Conservation (phyloP, 106 monocot genomes). For the Acorus calamus region DNA sequence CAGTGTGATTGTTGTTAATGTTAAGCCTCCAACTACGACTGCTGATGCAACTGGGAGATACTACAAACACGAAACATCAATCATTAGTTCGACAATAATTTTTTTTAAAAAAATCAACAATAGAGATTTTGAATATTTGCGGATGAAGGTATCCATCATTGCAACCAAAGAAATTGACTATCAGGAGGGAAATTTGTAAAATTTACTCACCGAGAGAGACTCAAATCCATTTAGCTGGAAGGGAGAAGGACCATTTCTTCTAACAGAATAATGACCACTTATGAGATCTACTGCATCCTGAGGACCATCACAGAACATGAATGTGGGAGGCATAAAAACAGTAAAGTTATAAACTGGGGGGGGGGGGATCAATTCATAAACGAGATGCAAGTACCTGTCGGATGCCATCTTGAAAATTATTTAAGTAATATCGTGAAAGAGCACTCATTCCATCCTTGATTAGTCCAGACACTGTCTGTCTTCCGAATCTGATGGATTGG, state of each 20-base stretch:
- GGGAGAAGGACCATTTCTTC: conserved; percentile 43
- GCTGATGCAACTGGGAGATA: conserved; percentile 86
- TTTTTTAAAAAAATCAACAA: background rate
- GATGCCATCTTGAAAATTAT: conserved; percentile 94
- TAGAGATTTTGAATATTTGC: no score
- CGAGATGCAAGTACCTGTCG: conserved; percentile 50
- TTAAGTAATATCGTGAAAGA: conserved; percentile 87
- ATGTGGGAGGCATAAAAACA: no score
- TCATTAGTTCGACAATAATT: background rate
- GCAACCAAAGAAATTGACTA: background rate
- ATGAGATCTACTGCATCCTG: conserved; percentile 93
- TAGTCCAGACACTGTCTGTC: conserved; percentile 69
- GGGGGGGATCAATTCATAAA: background rate
- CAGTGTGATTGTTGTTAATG: conserved; percentile 58
- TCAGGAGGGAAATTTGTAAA: no score
- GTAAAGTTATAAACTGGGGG: no score
- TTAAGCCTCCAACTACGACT: conserved; percentile 68
- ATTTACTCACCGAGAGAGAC: conserved; percentile 52
- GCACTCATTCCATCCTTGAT: conserved; percentile 93
- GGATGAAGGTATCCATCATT: no score
- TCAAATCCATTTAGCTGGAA: conserved; percentile 72
- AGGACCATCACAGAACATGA: background rate
- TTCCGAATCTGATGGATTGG: conserved; percentile 56
- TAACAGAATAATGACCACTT: conserved; percentile 57
- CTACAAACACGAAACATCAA: conserved; percentile 18